These are phyloP conservation scores for Gracilariopsis chorda DNA, from an alignment of 23 red algal genomes.

Conservation along the genomic window DNA sequence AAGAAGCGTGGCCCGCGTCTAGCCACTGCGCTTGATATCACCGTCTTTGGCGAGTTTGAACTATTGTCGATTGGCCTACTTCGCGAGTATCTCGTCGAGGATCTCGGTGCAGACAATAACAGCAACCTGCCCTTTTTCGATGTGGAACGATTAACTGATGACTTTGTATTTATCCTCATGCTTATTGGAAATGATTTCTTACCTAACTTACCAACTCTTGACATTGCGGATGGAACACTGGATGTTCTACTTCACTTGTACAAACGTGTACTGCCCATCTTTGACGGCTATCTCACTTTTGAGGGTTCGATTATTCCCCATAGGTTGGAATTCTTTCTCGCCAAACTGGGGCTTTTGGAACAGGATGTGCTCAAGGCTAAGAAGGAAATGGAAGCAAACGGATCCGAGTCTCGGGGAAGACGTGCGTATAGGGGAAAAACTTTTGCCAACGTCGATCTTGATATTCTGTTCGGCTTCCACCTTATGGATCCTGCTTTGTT, in stretches of 20 bases:
- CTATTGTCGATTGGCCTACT: conserved; percentile 83
- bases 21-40: conserved; percentile 73
- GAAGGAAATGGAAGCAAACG: conserved; percentile 22
- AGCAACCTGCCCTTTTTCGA: conserved; percentile 62
- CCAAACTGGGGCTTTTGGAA: conserved; percentile 81
- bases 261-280: conserved; percentile 72
- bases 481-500: not conserved
- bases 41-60: conserved; percentile 88
- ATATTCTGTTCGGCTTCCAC: conserved; percentile 66
- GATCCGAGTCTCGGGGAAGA: not conserved
- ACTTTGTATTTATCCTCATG: conserved; percentile 97
- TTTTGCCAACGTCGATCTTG: conserved; percentile 45
- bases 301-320: conserved; percentile 58
- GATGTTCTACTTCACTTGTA: conserved; percentile 86
- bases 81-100: conserved; percentile 80
- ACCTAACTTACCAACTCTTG: conserved; percentile 89
- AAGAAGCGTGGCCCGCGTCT: conserved; percentile 54
- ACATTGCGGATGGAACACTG: conserved; percentile 88
- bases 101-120: conserved; percentile 53
- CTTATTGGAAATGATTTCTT: conserved; percentile 99
- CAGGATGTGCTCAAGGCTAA: conserved; percentile 44
- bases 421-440: not conserved
- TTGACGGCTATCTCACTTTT: conserved; percentile 88
- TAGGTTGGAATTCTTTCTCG: conserved; percentile 78
- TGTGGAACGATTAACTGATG: conserved; percentile 79